Percentiles rank a stretch among this genome's conserved stretches.
phyloP scores from a whole-genome alignment of 805 yeast species.

The Spathaspora arborariae region DNA sequence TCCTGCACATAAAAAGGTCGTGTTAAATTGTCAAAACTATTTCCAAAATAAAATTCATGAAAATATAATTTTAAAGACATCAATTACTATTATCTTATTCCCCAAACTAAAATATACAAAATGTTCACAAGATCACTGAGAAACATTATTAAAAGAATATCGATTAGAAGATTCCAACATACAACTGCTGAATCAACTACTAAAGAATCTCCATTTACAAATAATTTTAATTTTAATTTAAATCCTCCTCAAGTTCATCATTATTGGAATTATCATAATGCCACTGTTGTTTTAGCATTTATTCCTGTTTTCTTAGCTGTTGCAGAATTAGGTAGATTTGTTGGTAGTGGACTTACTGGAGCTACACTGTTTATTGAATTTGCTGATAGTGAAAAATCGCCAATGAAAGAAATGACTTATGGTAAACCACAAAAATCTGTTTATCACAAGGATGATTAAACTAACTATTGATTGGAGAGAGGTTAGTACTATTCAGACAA shows the following conservation, averaged over 20 bases:
- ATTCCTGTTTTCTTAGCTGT: slow-evolving; percentile 34
- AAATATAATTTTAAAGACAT: not conserved
- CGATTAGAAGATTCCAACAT: slow-evolving; percentile 26
- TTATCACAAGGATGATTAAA: not conserved
- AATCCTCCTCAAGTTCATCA: slow-evolving; percentile 44
- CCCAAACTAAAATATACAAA: not conserved
- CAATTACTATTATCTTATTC: not conserved
- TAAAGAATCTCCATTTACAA: slow-evolving; percentile 31
- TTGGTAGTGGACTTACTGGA: slow-evolving; percentile 23
- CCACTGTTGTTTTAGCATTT: slow-evolving; percentile 33
- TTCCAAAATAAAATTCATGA: not conserved
- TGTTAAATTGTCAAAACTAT: not conserved
- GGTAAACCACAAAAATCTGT: slow-evolving; percentile 31
- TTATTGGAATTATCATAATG: slow-evolving; percentile 41
- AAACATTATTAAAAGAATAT: slow-evolving; percentile 10
- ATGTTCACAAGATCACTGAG: slow-evolving; percentile 27
- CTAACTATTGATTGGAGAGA: not conserved
- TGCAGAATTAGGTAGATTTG: slow-evolving; percentile 30
- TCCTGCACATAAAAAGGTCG: too few species aligned
- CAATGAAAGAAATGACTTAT: slow-evolving; percentile 32
- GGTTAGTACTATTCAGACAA: not conserved
- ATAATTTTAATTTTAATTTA: slow-evolving; percentile 39
- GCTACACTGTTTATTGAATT: slow-evolving; percentile 29
- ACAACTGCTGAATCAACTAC: slow-evolving; percentile 15
- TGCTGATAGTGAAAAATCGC: slow-evolving; percentile 37